Evolutionary conservation across 306 rosid genomes (phyloP), one percentile per base, ranked within the genome.

Genomic region (Prosopis cineraria): DNA sequence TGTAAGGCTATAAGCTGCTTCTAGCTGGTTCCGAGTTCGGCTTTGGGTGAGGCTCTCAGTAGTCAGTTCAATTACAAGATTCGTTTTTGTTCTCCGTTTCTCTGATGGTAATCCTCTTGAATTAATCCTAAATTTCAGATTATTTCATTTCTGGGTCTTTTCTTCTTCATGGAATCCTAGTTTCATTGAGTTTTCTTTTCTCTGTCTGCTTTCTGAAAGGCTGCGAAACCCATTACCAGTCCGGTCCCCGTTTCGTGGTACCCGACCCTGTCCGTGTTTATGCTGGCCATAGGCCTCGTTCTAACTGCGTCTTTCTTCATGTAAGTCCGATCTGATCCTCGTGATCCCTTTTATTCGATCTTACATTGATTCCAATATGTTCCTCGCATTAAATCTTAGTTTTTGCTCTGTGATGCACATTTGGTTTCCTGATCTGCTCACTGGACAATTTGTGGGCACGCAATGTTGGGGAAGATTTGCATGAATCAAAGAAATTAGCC

Each of bases 301-400:
- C 45, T 96, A 72, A 90, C 99, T 36, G 97, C 99, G 27, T 91
- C 94, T 34, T 96, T 96, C 93, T 91, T 96, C 90, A 91, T 96
- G 99, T 93, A 72, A 85, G 96, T 84, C 79, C 73, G 76, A 84
- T 91, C 87, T 62, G 81, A 81, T 78, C 71, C 36, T 70, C 25
- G 2, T 19, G 29, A 14, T 79, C 55, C 10, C 22, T 0, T 25
- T 5, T 3, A 2, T 50, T 19, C 6, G 34, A 24, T 19, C 17
- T 14, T 5, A 25, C 70, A 71, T 48, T 24, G 52, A 27, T 34
- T 71, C 24, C 25, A 16, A 24, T 30, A 29, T 41, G 70, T 59
- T 58, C 14, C 7, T 25, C 20, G 3, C n/a, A 3, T 39, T 16
- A 30, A 25, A 16, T 41, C 11, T 60, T 14, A 1, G n/a, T 25